Base-by-base conservation (phyloP, 768 basidiomycete species). In the Collybia sordida region DNA sequence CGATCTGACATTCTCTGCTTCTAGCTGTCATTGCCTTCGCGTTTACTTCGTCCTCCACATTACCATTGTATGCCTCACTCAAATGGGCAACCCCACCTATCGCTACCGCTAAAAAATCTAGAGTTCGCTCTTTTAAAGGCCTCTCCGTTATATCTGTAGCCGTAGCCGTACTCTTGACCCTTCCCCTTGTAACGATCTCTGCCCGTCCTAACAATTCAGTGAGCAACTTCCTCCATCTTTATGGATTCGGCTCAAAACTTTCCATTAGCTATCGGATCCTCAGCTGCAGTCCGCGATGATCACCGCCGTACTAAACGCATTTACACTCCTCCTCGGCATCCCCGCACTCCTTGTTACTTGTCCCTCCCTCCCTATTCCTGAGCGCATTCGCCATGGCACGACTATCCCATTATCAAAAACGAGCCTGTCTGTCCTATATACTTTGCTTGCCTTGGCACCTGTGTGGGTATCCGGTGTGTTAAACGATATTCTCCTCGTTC, bases 31-130 rank as follows among this genome's bases (percentile, higher is more conserved):
- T 74, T 19, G 78, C 81, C 7, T 89, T 90, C 61, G 71, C 82
- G 11, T 89, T 87, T 59, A 75, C 83, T 15, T 82, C 87, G 1
- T 70, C 81, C 5, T 77, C 79, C 51, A 86, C 88, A 3, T 71
- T 88, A 15, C 79, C 85, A 17, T 64, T 89, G 46, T 88, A 86
- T 53, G 72, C 81, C 31, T 80, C 86, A 3, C 64, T 88, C 45
- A 77, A 75, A 50, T 75, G 75, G 22, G 67, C 69, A 5, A 46
- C 65, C 8, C 72, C 70, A 45, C 64, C 72, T 4, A 53, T 72
- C 14, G 64, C 68, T 2, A 69, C 72, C 23, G 61, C 61, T 6
- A 83, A 81, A 65, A 70, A 72, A 42, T 68, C 77, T 11, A 72
- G 69, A 25, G 68, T 72, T 25, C 78, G 72, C 42, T 85, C 83